Evolutionary conservation across 1,139 yeast species (phyloP).

Genomic region (Magnusiomyces tetraspermus): DNA sequence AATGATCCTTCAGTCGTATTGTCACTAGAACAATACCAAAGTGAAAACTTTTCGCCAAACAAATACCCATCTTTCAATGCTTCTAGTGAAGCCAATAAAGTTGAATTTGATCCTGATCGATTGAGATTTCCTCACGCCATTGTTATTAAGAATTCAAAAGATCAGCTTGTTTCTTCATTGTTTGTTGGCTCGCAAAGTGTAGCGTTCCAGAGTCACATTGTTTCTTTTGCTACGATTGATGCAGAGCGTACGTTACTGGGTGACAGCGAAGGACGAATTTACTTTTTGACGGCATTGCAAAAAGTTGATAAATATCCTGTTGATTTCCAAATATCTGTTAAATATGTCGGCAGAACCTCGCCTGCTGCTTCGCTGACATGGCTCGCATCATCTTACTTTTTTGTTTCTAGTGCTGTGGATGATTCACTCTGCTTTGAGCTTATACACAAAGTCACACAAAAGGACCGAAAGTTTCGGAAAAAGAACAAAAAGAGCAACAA

Average conservation of each 20-base stretch:
- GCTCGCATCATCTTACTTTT: not conserved
- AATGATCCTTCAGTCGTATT: not conserved
- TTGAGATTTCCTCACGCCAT: not conserved
- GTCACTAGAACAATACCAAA: not conserved
- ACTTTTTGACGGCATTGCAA: not conserved
- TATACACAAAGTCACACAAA: not conserved
- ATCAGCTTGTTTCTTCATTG: not conserved
- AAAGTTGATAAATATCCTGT: not conserved
- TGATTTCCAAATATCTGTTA: not conserved
- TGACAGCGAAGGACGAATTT: conserved; percentile 3
- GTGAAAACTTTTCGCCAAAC: not conserved
- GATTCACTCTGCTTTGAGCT: not conserved
- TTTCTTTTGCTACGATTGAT: not conserved
- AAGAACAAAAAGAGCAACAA: not conserved
- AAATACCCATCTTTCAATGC: not conserved
- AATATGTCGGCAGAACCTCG: not conserved
- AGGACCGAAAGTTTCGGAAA: not conserved
- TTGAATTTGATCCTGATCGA: not conserved
- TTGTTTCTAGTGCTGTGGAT: not conserved
- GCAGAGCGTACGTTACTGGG: not conserved
- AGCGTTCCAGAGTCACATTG: not conserved
- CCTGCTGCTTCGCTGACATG: not conserved
- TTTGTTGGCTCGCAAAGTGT: not conserved
- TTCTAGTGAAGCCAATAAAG: not conserved
- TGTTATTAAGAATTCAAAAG: not conserved